Evolutionary conservation across 352 stramenopile species (phyloP).

Genomic region (Saprolegnia parasitica): DNA sequence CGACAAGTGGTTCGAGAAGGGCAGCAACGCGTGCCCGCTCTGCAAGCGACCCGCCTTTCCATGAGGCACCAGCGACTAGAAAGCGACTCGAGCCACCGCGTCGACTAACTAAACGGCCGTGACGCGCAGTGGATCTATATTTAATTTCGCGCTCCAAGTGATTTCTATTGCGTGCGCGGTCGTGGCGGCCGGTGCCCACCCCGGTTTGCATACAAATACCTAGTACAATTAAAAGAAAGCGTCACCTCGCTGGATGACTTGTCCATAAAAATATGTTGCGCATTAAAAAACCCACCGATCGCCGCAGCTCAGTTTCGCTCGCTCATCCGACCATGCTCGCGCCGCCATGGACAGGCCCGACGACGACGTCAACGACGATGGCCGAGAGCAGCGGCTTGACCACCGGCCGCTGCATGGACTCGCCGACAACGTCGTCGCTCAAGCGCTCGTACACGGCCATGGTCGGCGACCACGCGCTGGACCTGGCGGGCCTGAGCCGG

Average conservation of each 20-base stretch:
- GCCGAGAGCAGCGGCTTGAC: background rate
- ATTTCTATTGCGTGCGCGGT: too few species aligned
- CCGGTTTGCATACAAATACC: too few species aligned
- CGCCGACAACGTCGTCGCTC: background rate
- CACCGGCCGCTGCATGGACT: background rate
- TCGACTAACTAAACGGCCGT: too few species aligned
- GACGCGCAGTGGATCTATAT: too few species aligned
- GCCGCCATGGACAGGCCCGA: background rate
- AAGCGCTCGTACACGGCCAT: constrained; percentile 1
- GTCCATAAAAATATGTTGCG: too few species aligned
- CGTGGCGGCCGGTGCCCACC: too few species aligned
- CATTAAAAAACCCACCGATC: background rate
- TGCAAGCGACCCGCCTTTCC: constrained; percentile 49
- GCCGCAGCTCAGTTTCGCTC: background rate
- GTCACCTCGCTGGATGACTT: too few species aligned
- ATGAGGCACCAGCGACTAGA: background rate
- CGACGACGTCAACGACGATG: too few species aligned
- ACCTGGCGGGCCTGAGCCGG: background rate
- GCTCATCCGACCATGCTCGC: background rate
- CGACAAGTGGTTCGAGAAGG: constrained; percentile 75
- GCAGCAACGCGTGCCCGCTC: constrained; percentile 71
- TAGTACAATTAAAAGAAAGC: too few species aligned
- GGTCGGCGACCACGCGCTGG: background rate
- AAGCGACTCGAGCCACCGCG: too few species aligned
- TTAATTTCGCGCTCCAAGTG: too few species aligned